A percentile compares a stretch with the other conserved stretches of the same genome.
Evolutionary conservation across 495 filamentous ascomycete genomes (phyloP).

Genomic region (Neurospora cerealis): DNA sequence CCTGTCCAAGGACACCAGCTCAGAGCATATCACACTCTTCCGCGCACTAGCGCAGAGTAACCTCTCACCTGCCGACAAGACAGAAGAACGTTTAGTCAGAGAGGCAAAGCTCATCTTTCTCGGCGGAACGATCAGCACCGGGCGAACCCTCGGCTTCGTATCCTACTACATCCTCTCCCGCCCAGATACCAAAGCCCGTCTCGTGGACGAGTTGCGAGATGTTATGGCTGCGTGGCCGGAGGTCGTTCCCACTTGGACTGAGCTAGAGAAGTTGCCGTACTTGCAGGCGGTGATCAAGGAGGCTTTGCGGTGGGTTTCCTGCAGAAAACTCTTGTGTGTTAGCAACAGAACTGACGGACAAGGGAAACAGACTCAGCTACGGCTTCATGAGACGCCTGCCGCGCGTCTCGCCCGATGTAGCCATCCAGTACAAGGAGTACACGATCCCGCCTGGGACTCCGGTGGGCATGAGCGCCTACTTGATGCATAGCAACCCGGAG

Average conservation of each 20-base stretch:
- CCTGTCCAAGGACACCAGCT: not conserved
- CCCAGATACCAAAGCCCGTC: slow-evolving; percentile 3
- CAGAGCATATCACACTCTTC: slow-evolving; percentile 11
- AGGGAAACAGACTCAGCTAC: slow-evolving; percentile 3
- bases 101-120: slow-evolving; percentile 20
- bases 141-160: slow-evolving; percentile 15
- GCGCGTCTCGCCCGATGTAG: slow-evolving; percentile 15
- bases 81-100: slow-evolving; percentile 14
- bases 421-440: slow-evolving; percentile 13
- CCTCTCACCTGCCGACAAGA: slow-evolving; percentile 21
- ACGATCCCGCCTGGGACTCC: slow-evolving; percentile 11
- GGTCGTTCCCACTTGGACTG: slow-evolving; percentile 13
- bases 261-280: slow-evolving; percentile 23
- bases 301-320: slow-evolving; percentile 14
- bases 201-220: slow-evolving; percentile 13
- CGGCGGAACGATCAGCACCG: slow-evolving; percentile 19
- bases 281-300: slow-evolving; percentile 29
- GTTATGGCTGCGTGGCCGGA: slow-evolving; percentile 13
- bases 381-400: slow-evolving; percentile 14
- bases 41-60: slow-evolving; percentile 17
- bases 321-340: too few relatives aligned
- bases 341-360: not conserved
- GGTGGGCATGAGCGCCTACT: slow-evolving; percentile 16
- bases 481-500: slow-evolving; percentile 22
- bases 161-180: slow-evolving; percentile 20